Evolutionary conservation across 2,329 filamentous ascomycete species (phyloP), one percentile per base, ranked within the genome.

Genomic region (Chaetomium sp.): DNA sequence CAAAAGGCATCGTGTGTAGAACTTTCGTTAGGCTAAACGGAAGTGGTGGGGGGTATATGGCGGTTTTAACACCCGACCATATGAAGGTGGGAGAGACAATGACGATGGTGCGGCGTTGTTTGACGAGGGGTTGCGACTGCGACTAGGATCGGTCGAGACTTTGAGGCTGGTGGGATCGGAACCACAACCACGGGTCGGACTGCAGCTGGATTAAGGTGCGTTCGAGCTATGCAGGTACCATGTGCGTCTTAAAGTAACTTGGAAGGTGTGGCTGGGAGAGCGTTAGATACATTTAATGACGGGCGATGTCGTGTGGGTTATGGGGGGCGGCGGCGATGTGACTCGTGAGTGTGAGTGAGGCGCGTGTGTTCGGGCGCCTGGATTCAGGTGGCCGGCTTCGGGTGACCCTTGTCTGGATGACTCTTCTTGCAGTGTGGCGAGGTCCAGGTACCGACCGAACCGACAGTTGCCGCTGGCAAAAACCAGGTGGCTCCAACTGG

Each of bases 1-100:
- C 76, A 81, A 82, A 68, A 79, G 74, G 76, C 82, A 85, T 85
- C 67, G 74, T 67, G 62, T 60, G 59, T 58, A 58, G 19, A 27
- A 59, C 56, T 62, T 82, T 72, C 68, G 68, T 62, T 61, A 53
- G 68, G 66, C 65, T 61, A 65, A 67, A 60, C 55, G 57, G 59
- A 61, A 61, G 58, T 57, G 53, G n/a, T 32, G 49, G 62, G 64
- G 66, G 66, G 60, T 64, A 63, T 64, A 70, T 68, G 66, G 69
- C 56, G 68, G 60, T 60, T 27, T 27, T 65, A 66, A 56, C 57
- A 64, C 54, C 58, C 65, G 66, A 71, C 65, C 64, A 69, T 68
- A 62, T 57, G 60, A 53, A 14, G 14, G 41, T 44, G 44, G 53
- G 51, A 46, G 55, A 35, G n/a, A 47, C 57, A 46, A 27, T 48